Base-by-base conservation (phyloP, 768 basidiomycete species). In the Rhodotorula taiwanensis region DNA sequence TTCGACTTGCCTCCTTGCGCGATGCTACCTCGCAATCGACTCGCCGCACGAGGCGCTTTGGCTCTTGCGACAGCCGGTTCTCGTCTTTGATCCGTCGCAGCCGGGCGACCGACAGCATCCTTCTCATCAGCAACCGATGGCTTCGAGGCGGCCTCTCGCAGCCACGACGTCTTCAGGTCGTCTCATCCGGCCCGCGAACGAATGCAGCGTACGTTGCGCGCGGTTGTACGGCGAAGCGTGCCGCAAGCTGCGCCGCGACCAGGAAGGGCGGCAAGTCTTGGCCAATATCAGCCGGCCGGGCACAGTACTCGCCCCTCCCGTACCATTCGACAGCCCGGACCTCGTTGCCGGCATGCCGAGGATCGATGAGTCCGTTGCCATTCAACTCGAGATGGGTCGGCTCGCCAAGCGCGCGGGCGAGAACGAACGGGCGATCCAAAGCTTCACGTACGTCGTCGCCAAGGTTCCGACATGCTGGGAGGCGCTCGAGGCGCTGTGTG, bases 381-480 rank as follows among this genome's bases (percentile, higher is more conserved):
- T 89, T 51, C 82, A 84, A 66, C 89, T 89, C 80, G 81, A 84
- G 71, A 81, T 87, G 52, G 91, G 89, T 45, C 81, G 78, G 43
- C 82, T 85, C 75, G 88, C 89, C 36, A 71, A 85, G 73, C 88
- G 86, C 75, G 88, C 86, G 52, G 89, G 90, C 75, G 80, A 87
- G 62, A 81, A 81, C 5, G 84, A 86, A 57, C 82, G 83, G 69
- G 91, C 91, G n/a, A 78, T 80, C 30, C 72, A 77, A 57, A 85
- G 84, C 72, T 93, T 86, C 75, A 80, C 80, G 50, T 82, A 84
- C 62, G 87, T 89, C 31, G 79, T 95, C 64, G 74, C 79, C 20
- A 74, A 84, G 51, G 85, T 89, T 73, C 88, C 89, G 36, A 82
- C 88, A 74, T 76, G 92, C 57, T 94, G 90, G 90, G 91, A 95